Evolutionary conservation across 495 filamentous ascomycete genomes (phyloP).

Genomic region (Aspergillus egyptiacus): DNA sequence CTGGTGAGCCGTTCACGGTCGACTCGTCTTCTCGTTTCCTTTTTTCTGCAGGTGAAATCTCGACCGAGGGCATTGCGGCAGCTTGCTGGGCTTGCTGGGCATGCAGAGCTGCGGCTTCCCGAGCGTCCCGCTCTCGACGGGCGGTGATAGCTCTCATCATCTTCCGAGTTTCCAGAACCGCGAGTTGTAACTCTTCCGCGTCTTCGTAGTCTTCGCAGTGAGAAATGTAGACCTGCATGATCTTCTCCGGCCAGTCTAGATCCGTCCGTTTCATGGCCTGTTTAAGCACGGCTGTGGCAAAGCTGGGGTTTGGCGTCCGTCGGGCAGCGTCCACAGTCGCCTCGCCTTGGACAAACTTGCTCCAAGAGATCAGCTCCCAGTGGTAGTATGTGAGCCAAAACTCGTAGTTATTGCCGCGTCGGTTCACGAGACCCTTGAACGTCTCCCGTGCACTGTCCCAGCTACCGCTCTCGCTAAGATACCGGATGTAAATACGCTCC

Average conservation of each 20-base stretch:
- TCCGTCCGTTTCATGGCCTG: conserved; percentile 61
- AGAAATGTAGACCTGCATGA: conserved; percentile 73
- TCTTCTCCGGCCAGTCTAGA: conserved; percentile 89
- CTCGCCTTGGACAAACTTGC: conserved; percentile 48
- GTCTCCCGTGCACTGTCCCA: conserved; percentile 60
- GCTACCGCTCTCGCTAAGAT: conserved; percentile 69
- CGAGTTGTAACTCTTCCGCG: conserved; percentile 62
- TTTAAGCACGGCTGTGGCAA: conserved; percentile 67
- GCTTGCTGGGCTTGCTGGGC: conserved; percentile 30
- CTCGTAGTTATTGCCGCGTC: conserved; percentile 70
- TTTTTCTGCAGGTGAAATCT: conserved; percentile 47
- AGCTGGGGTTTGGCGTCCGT: conserved; percentile 49
- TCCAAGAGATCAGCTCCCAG: conserved; percentile 79
- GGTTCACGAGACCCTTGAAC: conserved; percentile 64
- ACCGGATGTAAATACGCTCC: conserved; percentile 87
- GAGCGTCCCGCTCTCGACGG: conserved; percentile 60
- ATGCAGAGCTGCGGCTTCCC: conserved; percentile 47
- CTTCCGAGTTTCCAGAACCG: conserved; percentile 62
- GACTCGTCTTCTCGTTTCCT: conserved; percentile 63
- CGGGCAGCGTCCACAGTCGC: conserved; percentile 41
- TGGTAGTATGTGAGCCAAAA: conserved; percentile 90
- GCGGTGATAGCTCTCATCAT: conserved; percentile 55
- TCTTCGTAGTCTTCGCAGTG: conserved; percentile 86
- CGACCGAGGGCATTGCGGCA: conserved; percentile 14
- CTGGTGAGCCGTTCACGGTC: conserved; percentile 35